Evolutionary conservation across 257 asterid genomes (phyloP).

Genomic region (Gentiana macrophylla): DNA sequence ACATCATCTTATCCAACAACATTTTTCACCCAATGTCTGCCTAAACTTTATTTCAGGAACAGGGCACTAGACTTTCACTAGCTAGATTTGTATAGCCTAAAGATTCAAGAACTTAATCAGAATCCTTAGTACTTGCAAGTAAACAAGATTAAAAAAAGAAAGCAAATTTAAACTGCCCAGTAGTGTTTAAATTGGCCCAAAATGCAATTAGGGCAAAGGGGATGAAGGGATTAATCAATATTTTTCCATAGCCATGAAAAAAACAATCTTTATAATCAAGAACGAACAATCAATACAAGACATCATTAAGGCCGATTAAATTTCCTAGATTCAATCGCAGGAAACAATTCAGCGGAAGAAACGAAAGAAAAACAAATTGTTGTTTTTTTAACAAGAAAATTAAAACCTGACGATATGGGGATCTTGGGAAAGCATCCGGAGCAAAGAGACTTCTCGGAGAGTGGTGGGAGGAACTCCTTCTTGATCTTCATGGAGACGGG

Average conservation of each 20-base stretch:
- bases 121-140: too few species aligned
- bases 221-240: too few species aligned
- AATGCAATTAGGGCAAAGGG: background rate
- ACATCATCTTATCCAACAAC: too few species aligned
- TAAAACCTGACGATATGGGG: constrained; percentile 67
- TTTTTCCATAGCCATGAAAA: background rate
- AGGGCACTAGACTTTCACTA: too few species aligned
- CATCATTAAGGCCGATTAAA: background rate
- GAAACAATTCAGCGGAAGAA: background rate
- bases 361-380: background rate
- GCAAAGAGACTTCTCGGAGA: constrained; percentile 85
- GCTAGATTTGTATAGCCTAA: too few species aligned
- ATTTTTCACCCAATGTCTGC: too few species aligned
- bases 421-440: constrained; percentile 87
- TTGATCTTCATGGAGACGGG: constrained; percentile 92
- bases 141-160: too few species aligned
- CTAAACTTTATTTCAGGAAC: background rate
- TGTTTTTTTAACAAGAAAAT: background rate
- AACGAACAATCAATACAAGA: too few species aligned
- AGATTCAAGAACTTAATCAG: too few species aligned
- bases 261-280: too few species aligned
- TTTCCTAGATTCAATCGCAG: background rate
- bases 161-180: background rate
- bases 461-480: constrained; percentile 99
- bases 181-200: background rate